Percentiles rank a stretch among this genome's conserved stretches.
phyloP scores from a whole-genome alignment of 1,284 basidiomycete genomes.

The Sporisorium iseilematis-ciliati region DNA sequence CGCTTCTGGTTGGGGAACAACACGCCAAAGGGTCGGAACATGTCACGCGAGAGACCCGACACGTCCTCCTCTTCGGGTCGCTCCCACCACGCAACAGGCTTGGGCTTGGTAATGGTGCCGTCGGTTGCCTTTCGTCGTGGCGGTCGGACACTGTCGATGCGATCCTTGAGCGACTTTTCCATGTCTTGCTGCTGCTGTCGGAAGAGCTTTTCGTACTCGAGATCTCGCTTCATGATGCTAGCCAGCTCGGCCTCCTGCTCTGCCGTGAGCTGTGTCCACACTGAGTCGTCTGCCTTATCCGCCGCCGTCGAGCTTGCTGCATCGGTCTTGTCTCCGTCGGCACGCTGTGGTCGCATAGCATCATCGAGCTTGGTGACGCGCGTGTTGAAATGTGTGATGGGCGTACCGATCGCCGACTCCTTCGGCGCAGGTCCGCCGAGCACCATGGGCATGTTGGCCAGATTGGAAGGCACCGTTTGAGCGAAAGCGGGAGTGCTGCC shows the following conservation, averaged over 20 bases:
- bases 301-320: constrained; percentile 14
- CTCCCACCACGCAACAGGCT: constrained; percentile 65
- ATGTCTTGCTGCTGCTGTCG: constrained; percentile 59
- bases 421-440: constrained; percentile 68
- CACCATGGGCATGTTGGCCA: constrained; percentile 61
- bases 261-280: constrained; percentile 71
- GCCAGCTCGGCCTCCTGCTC: constrained; percentile 73
- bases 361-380: constrained; percentile 75
- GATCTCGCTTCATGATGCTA: constrained; percentile 74
- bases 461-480: constrained; percentile 64
- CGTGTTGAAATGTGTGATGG: constrained; percentile 77
- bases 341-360: constrained; percentile 70
- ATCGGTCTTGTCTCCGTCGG: constrained; percentile 72
- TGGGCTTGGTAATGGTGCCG: constrained; percentile 41
- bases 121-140: constrained; percentile 34
- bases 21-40: constrained; percentile 51
- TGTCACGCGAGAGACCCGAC: constrained; percentile 33
- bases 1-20: constrained; percentile 62
- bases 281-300: constrained; percentile 24
- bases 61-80: constrained; percentile 49
- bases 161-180: constrained; percentile 53
- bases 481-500: constrained; percentile 34
- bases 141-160: constrained; percentile 53
- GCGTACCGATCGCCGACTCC: constrained; percentile 68
- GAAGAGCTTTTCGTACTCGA: constrained; percentile 71